These are phyloP conservation scores for Craspedostauros australis DNA, from an alignment of 108 stramenopile genomes.

Conservation along the genomic window DNA sequence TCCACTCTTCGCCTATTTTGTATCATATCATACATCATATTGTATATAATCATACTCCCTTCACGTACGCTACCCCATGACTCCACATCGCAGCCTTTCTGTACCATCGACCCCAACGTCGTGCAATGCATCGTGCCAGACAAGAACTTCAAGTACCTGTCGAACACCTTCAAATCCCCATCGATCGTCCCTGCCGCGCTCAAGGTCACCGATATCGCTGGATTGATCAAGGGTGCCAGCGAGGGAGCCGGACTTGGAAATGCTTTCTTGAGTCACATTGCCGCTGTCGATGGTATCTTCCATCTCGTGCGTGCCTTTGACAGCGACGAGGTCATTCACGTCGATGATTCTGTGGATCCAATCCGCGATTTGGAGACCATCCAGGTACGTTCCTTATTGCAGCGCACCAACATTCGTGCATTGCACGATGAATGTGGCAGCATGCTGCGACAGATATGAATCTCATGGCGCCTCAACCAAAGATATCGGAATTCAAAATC, in stretches of 20 bases:
- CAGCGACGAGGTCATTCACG: slow-evolving; percentile 95
- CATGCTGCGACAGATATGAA: too few species aligned
- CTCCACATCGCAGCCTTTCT: slow-evolving; percentile 79
- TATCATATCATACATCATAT: too few species aligned
- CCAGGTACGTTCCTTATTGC: too few species aligned
- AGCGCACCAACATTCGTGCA: too few species aligned
- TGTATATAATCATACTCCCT: too few species aligned
- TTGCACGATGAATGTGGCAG: too few species aligned
- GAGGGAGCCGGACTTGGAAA: slow-evolving; percentile 99
- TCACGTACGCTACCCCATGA: too few species aligned
- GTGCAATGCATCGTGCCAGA: slow-evolving; percentile 95
- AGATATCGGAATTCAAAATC: too few species aligned
- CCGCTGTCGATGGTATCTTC: slow-evolving; percentile 96
- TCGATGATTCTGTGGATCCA: slow-evolving; percentile 98
- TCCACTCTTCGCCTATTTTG: too few species aligned
- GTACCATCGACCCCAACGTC: slow-evolving; percentile 99
- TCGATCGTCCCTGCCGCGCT: slow-evolving; percentile 88
- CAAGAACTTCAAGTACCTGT: slow-evolving; percentile 96
- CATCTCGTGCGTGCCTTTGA: slow-evolving; percentile 97
- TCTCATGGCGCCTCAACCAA: too few species aligned
- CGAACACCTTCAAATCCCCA: slow-evolving; percentile 77
- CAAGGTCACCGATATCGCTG: slow-evolving; percentile 98
- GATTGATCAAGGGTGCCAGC: slow-evolving; percentile 94
- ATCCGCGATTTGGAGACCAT: slow-evolving; percentile 99
- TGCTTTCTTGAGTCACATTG: slow-evolving; percentile 97